Base-by-base conservation (phyloP, 2,329 filamentous ascomycete genomes). In the Arthrobotrys iridis region DNA sequence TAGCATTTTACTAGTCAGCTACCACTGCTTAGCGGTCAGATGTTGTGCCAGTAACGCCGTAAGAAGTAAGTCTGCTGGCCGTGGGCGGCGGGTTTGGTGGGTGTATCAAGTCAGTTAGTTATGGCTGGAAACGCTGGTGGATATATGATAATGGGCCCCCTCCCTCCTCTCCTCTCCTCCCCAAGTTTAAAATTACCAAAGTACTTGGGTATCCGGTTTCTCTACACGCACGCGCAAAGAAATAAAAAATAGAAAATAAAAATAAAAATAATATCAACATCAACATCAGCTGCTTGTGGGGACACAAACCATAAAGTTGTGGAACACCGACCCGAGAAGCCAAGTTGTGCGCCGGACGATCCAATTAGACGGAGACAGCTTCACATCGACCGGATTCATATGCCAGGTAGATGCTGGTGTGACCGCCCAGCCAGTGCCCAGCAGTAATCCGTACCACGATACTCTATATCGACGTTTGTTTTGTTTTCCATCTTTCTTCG, bases 401-500 rank as follows among this genome's bases (percentile, higher is more conserved):
- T 60, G 26, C 22, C 50, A 55, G 50, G 50, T 55, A 55, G 50
- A 55, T 37, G 30, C 50, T 33, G 35, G 68, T 66, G 59, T 45
- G 50, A 73, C 68, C 60, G 60, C 68, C 68, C 45, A 73, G 68
- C 60, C 50, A 35, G 50, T 55, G 70, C 70, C 70, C 62, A 74
- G 70, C 20, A 57, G 48, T 22, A 40, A 18, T 73, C 43, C 37
- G 70, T 74, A 59, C 55, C 11, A 74, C 70, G 26, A 35, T 52
- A 62, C 41, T 74, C 63, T 74, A 74, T 74, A 74, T 74, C 60
- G 57, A 67, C 70, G 62, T 74, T 74, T 20, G 62, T 13, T 30
- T n/a, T 20, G 43, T 35, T 37, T 20, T 43, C 20, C 37, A 10
- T 6, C 18, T 20, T 45, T 10, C 18, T 6, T 6, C 41, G 10